Evolutionary conservation across 805 yeast species (phyloP).

Genomic region (Lipomyces starkeyi): DNA sequence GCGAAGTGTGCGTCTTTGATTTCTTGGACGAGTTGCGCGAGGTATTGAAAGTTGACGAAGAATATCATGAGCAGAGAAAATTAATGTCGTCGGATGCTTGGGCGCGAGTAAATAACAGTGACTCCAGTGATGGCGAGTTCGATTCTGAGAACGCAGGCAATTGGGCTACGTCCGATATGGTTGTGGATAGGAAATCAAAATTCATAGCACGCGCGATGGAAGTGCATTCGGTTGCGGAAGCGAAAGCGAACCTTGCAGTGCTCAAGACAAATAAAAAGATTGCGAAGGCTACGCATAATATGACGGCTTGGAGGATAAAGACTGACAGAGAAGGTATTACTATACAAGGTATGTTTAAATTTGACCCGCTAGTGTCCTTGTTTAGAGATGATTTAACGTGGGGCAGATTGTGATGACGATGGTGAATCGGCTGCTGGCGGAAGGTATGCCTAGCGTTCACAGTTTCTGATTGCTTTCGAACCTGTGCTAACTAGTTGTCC

Average conservation of each 20-base stretch:
- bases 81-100: constrained; percentile 32
- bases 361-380: background rate
- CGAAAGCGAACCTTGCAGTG: constrained; percentile 55
- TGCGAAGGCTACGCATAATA: constrained; percentile 73
- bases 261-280: constrained; percentile 63
- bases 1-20: constrained; percentile 80
- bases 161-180: constrained; percentile 80
- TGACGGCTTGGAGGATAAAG: constrained; percentile 84
- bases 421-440: constrained; percentile 97
- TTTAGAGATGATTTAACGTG: background rate
- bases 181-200: constrained; percentile 82
- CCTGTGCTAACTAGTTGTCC: background rate
- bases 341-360: constrained; percentile 53
- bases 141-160: constrained; percentile 41
- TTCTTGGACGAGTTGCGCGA: constrained; percentile 59
- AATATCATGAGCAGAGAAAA: constrained; percentile 35
- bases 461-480: background rate
- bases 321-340: constrained; percentile 56
- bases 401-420: constrained; percentile 88
- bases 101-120: background rate
- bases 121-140: constrained; percentile 41
- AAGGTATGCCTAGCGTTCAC: constrained; percentile 51
- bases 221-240: constrained; percentile 72
- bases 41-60: constrained; percentile 47
- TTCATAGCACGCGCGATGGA: constrained; percentile 76